Conservation (phyloP, 805 yeast genomes). For the Torulaspora quercuum region DNA sequence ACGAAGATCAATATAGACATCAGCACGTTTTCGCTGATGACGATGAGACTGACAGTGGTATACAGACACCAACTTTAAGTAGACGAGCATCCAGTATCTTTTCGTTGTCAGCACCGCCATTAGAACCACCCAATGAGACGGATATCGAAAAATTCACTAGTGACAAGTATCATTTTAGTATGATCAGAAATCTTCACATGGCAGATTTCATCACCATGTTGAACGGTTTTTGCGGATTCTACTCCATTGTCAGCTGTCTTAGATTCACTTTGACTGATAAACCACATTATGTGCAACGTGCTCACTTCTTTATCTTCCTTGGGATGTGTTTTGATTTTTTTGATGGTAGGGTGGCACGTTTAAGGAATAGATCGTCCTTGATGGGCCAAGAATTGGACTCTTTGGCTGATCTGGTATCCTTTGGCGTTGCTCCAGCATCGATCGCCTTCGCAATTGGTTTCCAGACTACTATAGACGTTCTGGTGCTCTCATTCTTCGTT, state of each 20-base stretch:
- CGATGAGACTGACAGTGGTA: conserved; percentile 21
- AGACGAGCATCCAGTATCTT: conserved; percentile 57
- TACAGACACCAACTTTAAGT: conserved; percentile 37
- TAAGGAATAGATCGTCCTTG: conserved; percentile 83
- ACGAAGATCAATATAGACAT: conserved; percentile 10
- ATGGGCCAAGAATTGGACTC: conserved; percentile 98
- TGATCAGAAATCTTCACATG: conserved; percentile 83
- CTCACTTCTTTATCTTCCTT: conserved; percentile 81
- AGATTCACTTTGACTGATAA: conserved; percentile 71
- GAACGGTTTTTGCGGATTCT: conserved; percentile 92
- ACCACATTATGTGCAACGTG: conserved; percentile 73
- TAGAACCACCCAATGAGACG: conserved; percentile 72
- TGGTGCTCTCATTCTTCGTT: conserved; percentile 76
- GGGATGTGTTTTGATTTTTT: conserved; percentile 95
- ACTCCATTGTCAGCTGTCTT: conserved; percentile 80
- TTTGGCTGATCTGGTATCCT: conserved; percentile 88
- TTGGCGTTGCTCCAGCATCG: conserved; percentile 93
- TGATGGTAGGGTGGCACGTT: conserved; percentile 95
- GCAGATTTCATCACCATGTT: conserved; percentile 94
- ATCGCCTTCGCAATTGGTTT: conserved; percentile 90
- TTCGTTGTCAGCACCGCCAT: conserved; percentile 47
- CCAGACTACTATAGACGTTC: conserved; percentile 75
- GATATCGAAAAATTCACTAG: conserved; percentile 78
- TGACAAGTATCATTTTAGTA: conserved; percentile 80
- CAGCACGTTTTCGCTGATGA: conserved; percentile 14